phyloP scores from a whole-genome alignment of 2,329 filamentous ascomycete genomes.

The Atkinsonella hypoxylon region DNA sequence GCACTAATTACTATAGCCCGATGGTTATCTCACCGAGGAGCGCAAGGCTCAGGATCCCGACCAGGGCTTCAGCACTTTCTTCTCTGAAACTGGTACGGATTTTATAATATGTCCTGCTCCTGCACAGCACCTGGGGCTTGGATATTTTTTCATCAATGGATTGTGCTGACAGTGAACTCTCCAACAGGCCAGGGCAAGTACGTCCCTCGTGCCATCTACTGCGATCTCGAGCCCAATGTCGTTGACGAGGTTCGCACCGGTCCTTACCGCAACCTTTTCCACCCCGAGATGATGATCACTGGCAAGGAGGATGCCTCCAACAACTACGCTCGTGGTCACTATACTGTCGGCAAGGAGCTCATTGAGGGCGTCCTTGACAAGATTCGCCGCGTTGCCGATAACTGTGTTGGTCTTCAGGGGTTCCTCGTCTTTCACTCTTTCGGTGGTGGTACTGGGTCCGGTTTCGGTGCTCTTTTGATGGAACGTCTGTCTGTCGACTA shows the following conservation, averaged over 20 bases:
- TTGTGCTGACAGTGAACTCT: constrained; percentile 1
- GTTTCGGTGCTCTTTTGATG: constrained; percentile 96
- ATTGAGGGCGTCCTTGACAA: constrained; percentile 97
- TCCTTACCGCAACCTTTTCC: constrained; percentile 91
- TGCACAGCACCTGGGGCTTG: not conserved
- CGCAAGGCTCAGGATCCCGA: constrained; percentile 87
- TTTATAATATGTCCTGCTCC: not conserved
- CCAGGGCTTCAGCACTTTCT: constrained; percentile 99
- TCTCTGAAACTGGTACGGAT: constrained; percentile 88
- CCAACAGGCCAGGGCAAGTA: constrained; percentile 88
- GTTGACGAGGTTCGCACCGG: constrained; percentile 98
- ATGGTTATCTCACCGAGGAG: constrained; percentile 97
- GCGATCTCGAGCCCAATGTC: constrained; percentile 98
- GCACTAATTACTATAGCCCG: constrained; percentile 49
- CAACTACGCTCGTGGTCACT: constrained; percentile 99
- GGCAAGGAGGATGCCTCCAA: constrained; percentile 99
- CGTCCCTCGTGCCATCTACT: constrained; percentile 97
- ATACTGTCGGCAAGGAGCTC: constrained; percentile 98
- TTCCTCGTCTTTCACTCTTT: constrained; percentile 99
- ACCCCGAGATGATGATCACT: constrained; percentile 99
- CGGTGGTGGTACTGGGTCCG: constrained; percentile 95
- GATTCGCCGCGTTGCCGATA: constrained; percentile 93
- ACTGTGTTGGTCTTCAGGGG: constrained; percentile 94
- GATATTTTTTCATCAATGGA: not conserved
- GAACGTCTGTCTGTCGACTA: constrained; percentile 98